Base-by-base conservation (phyloP, 495 filamentous ascomycete species). In the Annulohypoxylon nitens region DNA sequence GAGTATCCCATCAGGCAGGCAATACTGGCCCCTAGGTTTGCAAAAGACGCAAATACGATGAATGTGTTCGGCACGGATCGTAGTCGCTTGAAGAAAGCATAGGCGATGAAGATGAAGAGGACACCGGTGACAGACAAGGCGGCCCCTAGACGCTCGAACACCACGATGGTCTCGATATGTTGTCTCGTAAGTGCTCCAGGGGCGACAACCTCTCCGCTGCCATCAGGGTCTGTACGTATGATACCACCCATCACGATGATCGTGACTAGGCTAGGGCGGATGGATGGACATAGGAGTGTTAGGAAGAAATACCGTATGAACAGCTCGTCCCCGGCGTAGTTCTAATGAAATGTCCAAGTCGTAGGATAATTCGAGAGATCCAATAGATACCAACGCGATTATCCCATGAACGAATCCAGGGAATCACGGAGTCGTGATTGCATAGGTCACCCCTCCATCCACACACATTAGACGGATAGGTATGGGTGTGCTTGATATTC, bases 61-160 rank as follows among this genome's bases (percentile, higher is more conserved):
- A 97, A 88, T 0, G 91, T 89, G 74, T 95, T 97, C 66, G 94
- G 93, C 2, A 93, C 90, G 60, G 93, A 94, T 20, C 91, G 86
- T 45, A 93, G 87, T 30, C 83, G 78, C 63, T 82, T 84, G 53
- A 86, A 89, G 4, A 85, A 62, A 8, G 88, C 79, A 75, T 93
- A 97, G 45, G 93, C 91, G 48, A 88, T 72, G 63, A 97, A 86
- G 36, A 97, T 92, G 66, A 93, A 85, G 41, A 88, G 78, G 10
- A 93, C 90, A 11, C 89, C 90, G 1, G 89, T 48, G 14, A 96
- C 75, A 3, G 93, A 95, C 66, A 97, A 79, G 10, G 81, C 81
- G 34, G 85, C 85, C 8, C 83, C 83, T 11, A 81, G 54, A 51
- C 86, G 80, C 76, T 88, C 86, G 26, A 86, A 79, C 50, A 80